A percentile compares a stretch with the other conserved stretches of the same genome.
Conservation (phyloP, 1,284 basidiomycete species). For the Cryptococcus sp. region DNA sequence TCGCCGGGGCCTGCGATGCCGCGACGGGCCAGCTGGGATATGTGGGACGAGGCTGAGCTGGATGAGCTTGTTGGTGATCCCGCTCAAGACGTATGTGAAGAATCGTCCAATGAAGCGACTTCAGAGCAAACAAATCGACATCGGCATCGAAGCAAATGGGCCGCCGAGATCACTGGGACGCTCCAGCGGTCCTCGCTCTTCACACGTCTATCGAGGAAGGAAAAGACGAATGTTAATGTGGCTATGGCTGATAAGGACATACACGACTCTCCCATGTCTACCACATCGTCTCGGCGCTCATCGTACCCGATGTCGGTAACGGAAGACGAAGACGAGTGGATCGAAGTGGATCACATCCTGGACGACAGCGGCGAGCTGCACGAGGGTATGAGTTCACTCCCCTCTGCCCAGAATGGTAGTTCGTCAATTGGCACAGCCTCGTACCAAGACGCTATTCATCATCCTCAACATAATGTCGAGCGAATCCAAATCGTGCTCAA, state of each 20-base stretch:
- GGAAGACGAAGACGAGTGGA: constrained; percentile 49
- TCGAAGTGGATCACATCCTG: constrained; percentile 45
- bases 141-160: constrained; percentile 33
- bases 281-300: constrained; percentile 2
- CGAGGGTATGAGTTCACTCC: constrained; percentile 4
- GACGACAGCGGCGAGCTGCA: constrained; percentile 8
- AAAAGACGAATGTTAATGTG: constrained; percentile 21
- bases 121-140: constrained; percentile 20
- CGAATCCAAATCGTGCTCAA: constrained; percentile 54
- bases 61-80: constrained; percentile 43
- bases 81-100: constrained; percentile 32
- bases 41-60: constrained; percentile 33
- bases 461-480: constrained; percentile 41
- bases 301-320: neutral
- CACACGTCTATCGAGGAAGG: constrained; percentile 33
- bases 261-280: constrained; percentile 9
- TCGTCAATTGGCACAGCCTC: constrained; percentile 14
- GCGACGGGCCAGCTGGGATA: constrained; percentile 3
- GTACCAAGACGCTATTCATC: constrained; percentile 39
- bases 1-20: neutral
- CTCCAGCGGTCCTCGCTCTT: constrained; percentile 46
- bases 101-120: constrained; percentile 23
- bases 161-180: constrained; percentile 55
- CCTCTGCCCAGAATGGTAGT: constrained; percentile 17
- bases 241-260: constrained; percentile 20